Base-by-base conservation (phyloP, 2,329 filamentous ascomycete genomes). In the Aureobasidium sp. region DNA sequence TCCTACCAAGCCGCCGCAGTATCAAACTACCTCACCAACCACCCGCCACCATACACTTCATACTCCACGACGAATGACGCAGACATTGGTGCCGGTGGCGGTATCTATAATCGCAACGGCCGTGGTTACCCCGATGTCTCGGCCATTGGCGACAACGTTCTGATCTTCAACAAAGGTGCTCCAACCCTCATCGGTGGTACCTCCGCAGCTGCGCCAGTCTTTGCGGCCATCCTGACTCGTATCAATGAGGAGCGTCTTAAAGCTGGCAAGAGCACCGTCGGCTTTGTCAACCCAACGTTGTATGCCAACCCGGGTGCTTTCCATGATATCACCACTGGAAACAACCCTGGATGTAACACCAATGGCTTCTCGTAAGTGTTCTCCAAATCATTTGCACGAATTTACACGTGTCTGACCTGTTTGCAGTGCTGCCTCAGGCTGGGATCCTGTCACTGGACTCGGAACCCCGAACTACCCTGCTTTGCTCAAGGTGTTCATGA, bases 1-100 rank as follows among this genome's bases (percentile, higher is more conserved):
- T 64, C 65, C 22, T 79, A 75, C 62, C 77, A 79, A 63, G 56
- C 68, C 0, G 52, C 68, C 5, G 75, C 74, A 1, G 77, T 79
- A 1, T 48, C 41, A 15, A 63, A 65, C 17, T 79, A 75, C 75
- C 70, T 72, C 34, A 59, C 62, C 12, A 66, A 62, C 29, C 55
- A 67, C 62, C 66, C 65, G 15, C 67, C 69, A 27, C 62, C 65
- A 17, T 70, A 72, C 61, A 66, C 66, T 14, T 69, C 70, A 62
- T 61, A 63, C 60, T 63, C 64, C 48, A 64, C 61, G 14, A 56
- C 64, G 14, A 63, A 67, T 22, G 57, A 64, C 44, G 45, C 55
- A 22, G 66, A 66, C 44, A 61, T 68, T 31, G 67, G 67, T 9
- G 65, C 52, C 2, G 64, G 67, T 39, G 62, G 61, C 27, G 69